Base-by-base conservation (phyloP, 2,329 filamentous ascomycete genomes). In the Neonectria sp. region DNA sequence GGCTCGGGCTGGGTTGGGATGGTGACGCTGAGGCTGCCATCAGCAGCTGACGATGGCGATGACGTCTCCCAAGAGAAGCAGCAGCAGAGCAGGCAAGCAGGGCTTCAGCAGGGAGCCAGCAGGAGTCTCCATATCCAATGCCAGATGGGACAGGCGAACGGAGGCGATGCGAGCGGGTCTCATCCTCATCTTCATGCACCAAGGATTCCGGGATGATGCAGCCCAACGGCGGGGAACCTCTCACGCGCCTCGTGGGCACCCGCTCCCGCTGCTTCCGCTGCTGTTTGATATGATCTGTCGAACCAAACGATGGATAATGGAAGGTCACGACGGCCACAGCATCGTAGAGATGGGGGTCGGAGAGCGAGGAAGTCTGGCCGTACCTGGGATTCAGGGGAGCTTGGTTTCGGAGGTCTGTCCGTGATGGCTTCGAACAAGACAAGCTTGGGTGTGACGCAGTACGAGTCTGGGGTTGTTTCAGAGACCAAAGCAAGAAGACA, bases 1-100 rank as follows among this genome's bases (percentile, higher is more conserved):
- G 21, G 21, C 21, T 21, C 1, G 49, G 24, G 37, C 25, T n/a
- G 56, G 40, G 59, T 33, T 33, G 51, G 25, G 40, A 40, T n/a
- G 45, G 51, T 43, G 51, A 49, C 59, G 51, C 59, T 62, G 59
- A 62, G 17, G 59, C 59, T 55, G 15, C 33, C 40, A 33, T 55
- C 31, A 9, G 59, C 40, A 55, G 51, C 51, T 56, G 51, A 62
- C 52, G 52, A 62, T 62, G 35, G 46, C 45, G 52, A 62, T 62
- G 60, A 62, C 60, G 60, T 62, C 21, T 31, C 25, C 27, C 29
- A 21, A 40, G 43, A 59, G 48, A 27, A 17, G 43, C 45, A 60
- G 40, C 57, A 29, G 57, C 45, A 24, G 25, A 24, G 24, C 45
- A n/a, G 27, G 31, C 6, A 24, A 37, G 13, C 5, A 37, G 35